Evolutionary conservation across 371 early-diverging fungal species (phyloP).

Genomic region (Mucor piriformis): DNA sequence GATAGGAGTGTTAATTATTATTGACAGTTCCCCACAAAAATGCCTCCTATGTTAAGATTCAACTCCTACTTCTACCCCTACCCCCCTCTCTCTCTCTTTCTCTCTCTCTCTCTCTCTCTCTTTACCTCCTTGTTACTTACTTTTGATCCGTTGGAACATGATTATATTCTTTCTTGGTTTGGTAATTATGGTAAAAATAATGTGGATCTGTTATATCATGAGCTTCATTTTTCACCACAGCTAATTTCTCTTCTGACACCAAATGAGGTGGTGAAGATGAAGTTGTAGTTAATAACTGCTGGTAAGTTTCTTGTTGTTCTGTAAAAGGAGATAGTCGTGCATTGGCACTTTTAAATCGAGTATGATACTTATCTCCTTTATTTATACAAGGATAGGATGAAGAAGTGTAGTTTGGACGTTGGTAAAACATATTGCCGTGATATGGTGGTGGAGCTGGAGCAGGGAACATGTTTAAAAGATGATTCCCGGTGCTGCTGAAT

Average conservation of each 20-base stretch:
- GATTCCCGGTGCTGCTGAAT: background rate
- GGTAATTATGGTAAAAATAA: background rate
- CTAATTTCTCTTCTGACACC: background rate
- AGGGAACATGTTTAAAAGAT: background rate
- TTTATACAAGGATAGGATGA: background rate
- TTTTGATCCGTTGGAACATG: background rate
- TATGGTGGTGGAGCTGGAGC: background rate
- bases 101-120: background rate
- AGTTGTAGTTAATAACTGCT: slow-evolving; percentile 16
- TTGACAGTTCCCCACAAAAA: slow-evolving; percentile 2
- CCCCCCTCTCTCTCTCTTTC: background rate
- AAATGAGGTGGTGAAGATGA: background rate
- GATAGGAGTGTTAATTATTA: background rate
- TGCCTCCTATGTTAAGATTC: background rate
- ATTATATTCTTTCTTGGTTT: background rate
- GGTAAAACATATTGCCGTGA: background rate
- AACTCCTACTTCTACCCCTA: background rate
- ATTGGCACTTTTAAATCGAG: slow-evolving; percentile 27
- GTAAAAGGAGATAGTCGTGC: slow-evolving; percentile 18
- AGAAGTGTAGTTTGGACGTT: background rate
- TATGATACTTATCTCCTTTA: slow-evolving; percentile 14
- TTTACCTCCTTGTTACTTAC: background rate
- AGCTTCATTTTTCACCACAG: background rate
- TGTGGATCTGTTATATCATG: background rate
- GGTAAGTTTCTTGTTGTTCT: slow-evolving; percentile 10